Percentiles rank a stretch among this genome's conserved stretches.
Conservation (phyloP, 1,284 basidiomycete species). For the Waitea zeae region DNA sequence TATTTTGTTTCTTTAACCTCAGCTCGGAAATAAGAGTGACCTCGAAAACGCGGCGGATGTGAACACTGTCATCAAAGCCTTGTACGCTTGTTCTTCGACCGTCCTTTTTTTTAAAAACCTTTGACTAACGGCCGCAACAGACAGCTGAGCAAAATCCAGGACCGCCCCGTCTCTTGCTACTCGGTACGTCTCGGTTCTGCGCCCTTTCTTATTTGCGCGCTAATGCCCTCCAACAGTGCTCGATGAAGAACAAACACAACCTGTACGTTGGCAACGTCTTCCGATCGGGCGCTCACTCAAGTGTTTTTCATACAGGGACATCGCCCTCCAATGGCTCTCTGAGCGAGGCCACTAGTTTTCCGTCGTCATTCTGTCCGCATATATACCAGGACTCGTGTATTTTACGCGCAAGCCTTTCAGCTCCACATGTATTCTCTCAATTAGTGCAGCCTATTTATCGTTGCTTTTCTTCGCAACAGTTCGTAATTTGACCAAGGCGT, state of each 20-base stretch:
- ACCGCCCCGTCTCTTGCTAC: constrained; percentile 74
- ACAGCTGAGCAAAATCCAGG: constrained; percentile 69
- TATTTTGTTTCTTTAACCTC: no score
- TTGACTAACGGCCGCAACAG: constrained; percentile 17
- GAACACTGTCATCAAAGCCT: constrained; percentile 70
- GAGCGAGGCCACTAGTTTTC: constrained; percentile 50
- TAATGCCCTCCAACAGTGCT: constrained; percentile 34
- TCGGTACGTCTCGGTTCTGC: constrained; percentile 30
- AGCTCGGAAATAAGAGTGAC: constrained; percentile 96
- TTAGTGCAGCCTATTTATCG: no score
- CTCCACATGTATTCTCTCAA: no score
- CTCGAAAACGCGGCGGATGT: constrained; percentile 64
- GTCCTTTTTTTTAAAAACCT: constrained; percentile 2
- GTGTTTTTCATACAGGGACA: constrained; percentile 35
- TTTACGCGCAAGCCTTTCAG: no score
- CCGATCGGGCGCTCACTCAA: background rate
- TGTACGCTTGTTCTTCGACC: constrained; percentile 34
- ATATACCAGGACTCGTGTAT: no score
- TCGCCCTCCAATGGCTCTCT: constrained; percentile 57
- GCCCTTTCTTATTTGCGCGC: constrained; percentile 8
- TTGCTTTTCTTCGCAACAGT: no score
- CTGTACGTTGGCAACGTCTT: constrained; percentile 29
- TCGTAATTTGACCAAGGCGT: no score
- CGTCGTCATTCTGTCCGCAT: no score
- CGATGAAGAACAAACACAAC: constrained; percentile 91